Conservation (phyloP, 805 yeast species). For the Starmera quercuum region DNA sequence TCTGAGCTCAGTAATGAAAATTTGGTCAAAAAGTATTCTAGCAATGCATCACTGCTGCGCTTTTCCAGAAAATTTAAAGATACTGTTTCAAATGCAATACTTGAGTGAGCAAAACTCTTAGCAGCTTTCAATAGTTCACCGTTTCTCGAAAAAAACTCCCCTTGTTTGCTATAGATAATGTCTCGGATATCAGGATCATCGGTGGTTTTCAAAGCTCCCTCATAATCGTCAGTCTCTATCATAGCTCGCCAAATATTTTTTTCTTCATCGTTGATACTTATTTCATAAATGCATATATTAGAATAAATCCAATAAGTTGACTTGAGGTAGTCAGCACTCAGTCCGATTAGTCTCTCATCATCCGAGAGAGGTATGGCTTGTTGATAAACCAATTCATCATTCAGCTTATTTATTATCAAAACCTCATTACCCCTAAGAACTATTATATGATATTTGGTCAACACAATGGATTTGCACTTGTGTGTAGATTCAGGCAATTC, state of each 20-base stretch:
- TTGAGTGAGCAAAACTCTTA: constrained; percentile 49
- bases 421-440: constrained; percentile 35
- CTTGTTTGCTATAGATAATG: constrained; percentile 45
- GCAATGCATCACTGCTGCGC: constrained; percentile 33
- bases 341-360: constrained; percentile 34
- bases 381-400: constrained; percentile 36
- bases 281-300: constrained; percentile 53
- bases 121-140: constrained; percentile 37
- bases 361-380: constrained; percentile 29
- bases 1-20: constrained; percentile 24
- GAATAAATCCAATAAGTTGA: constrained; percentile 77
- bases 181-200: constrained; percentile 35
- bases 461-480: constrained; percentile 29
- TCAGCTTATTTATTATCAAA: constrained; percentile 42
- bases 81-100: constrained; percentile 62
- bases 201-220: constrained; percentile 48
- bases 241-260: constrained; percentile 67
- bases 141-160: constrained; percentile 34
- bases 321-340: constrained; percentile 39
- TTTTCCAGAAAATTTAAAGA: constrained; percentile 47
- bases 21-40: constrained; percentile 37
- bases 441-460: constrained; percentile 50
- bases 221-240: constrained; percentile 45
- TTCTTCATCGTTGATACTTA: constrained; percentile 62
- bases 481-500: constrained; percentile 30